Evolutionary conservation across 228 moss, liverwort and hornwort genomes (phyloP), one percentile per base, ranked within the genome.

Genomic region (Sphagnum magellanicum): DNA sequence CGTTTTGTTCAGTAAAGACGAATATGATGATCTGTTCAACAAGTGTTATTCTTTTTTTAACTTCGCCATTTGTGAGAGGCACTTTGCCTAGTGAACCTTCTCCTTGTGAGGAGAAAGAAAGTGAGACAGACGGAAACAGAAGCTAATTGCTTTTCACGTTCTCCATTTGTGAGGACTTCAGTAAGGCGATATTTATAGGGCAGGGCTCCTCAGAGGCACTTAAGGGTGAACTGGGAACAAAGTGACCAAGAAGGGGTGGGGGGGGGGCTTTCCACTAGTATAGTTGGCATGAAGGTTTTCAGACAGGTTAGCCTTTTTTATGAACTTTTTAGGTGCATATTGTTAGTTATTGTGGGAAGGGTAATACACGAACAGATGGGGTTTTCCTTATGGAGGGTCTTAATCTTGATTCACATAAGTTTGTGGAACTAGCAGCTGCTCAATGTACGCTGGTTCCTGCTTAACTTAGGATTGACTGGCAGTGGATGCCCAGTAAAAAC

Each of bases 1-100:
- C 85, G 81, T 75, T 79, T 80, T 83, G 87, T 90, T 87, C 82
- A 92, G 92, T 90, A 90, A 92, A 90, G 32, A 32, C 32, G 32
- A 32, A 32, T 2, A 85, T 78, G 66, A 83, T 90, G 86, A 75
- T 84, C 78, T 82, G 74, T 88, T 81, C 72, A 68, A 52, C 70
- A 71, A 13, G 61, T 61, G 50, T 15, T 74, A 51, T 60, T 53
- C 76, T 72, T 85, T 69, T 63, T 74, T 74, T 74, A 61, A 72
- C 77, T 74, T 74, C 77, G 77, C 67, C 74, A 74, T 72, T 60
- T 69, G 66, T 74, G 68, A 32, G 75, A 73, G 82, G 61, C 55
- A 55, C 14, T 46, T 10, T 49, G 48, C 64, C 10, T 64, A 16
- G 17, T 64, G 32, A 13, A 64, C 9, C 50, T 13, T 64, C 16